Percentiles rank a stretch among this genome's conserved stretches.
Conservation (phyloP, 2,329 filamentous ascomycete species). For the Xylariaceae sp. region DNA sequence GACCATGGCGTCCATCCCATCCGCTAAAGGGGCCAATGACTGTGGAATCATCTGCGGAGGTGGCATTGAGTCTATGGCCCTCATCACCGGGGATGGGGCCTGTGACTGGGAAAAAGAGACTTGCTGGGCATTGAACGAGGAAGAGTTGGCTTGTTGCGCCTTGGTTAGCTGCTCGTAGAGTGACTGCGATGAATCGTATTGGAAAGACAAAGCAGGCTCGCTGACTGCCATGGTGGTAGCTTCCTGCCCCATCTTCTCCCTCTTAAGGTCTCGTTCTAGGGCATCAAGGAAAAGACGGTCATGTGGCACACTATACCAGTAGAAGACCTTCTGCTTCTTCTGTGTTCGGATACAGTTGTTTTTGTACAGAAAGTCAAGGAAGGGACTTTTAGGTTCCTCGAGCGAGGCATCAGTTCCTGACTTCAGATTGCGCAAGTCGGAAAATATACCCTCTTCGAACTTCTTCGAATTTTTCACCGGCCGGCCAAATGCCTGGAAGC, state of each 20-base stretch:
- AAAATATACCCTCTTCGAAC: constrained; percentile 99
- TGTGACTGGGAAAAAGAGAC: constrained; percentile 74
- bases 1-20: constrained; percentile 75
- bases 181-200: constrained; percentile 98
- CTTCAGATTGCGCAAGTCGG: constrained; percentile 96
- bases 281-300: constrained; percentile 97
- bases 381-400: constrained; percentile 97
- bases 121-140: constrained; percentile 87
- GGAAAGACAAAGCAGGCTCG: constrained; percentile 96
- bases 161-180: constrained; percentile 99
- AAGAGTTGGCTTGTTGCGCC: constrained; percentile 97
- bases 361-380: constrained; percentile 99
- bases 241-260: constrained; percentile 99
- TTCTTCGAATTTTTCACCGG: constrained; percentile 99
- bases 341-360: constrained; percentile 99
- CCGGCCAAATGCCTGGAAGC: constrained; percentile 97
- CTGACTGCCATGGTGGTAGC: constrained; percentile 92
- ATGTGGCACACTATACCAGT: constrained; percentile 99
- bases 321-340: constrained; percentile 99
- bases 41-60: constrained; percentile 79
- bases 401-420: constrained; percentile 97
- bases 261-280: constrained; percentile 94
- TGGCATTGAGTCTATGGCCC: constrained; percentile 92
- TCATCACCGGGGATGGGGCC: constrained; percentile 85
- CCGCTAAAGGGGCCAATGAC: constrained; percentile 62